phyloP scores from a whole-genome alignment of 1,284 basidiomycete genomes.

The Anthracocystis panici-leucophaei region DNA sequence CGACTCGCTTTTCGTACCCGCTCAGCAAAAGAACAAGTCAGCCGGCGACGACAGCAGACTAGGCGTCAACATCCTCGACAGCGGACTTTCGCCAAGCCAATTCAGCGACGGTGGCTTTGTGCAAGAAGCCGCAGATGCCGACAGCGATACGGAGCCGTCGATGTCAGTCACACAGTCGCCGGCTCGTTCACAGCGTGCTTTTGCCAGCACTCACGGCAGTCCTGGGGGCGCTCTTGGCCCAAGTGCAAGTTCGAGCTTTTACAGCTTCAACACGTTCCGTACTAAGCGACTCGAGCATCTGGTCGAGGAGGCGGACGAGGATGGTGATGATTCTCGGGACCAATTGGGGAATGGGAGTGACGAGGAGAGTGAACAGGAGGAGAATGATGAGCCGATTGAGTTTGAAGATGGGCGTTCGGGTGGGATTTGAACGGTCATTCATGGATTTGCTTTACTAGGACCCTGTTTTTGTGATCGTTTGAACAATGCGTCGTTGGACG shows the following conservation, averaged over 20 bases:
- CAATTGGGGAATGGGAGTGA: slow-evolving; percentile 18
- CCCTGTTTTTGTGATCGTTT: background rate
- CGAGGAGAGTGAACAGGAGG: slow-evolving; percentile 21
- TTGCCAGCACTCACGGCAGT: slow-evolving; percentile 5
- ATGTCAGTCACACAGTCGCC: slow-evolving; percentile 23
- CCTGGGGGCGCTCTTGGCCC: slow-evolving; percentile 1
- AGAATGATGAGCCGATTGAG: slow-evolving; percentile 45
- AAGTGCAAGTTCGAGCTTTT: slow-evolving; percentile 34
- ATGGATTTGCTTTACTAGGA: background rate
- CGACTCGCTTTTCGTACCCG: slow-evolving; percentile 42
- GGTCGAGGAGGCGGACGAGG: slow-evolving; percentile 43
- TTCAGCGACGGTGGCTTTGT: slow-evolving; percentile 32
- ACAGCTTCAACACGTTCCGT: slow-evolving; percentile 46
- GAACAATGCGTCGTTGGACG: background rate
- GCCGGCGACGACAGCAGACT: slow-evolving; percentile 1
- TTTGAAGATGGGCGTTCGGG: slow-evolving; percentile 32
- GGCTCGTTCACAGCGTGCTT: slow-evolving; percentile 22
- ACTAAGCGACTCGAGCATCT: slow-evolving; percentile 43
- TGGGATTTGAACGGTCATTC: background rate
- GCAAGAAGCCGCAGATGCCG: slow-evolving; percentile 35
- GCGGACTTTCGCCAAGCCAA: slow-evolving; percentile 23
- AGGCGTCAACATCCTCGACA: slow-evolving; percentile 1
- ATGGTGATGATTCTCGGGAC: slow-evolving; percentile 25
- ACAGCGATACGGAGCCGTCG: slow-evolving; percentile 48
- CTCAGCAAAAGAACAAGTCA: slow-evolving; percentile 11